Percentiles rank a stretch among this genome's conserved stretches.
These are phyloP conservation scores for Neocallimastix lanati DNA, from an alignment of 192 early-diverging fungal species.

Conservation along the genomic window DNA sequence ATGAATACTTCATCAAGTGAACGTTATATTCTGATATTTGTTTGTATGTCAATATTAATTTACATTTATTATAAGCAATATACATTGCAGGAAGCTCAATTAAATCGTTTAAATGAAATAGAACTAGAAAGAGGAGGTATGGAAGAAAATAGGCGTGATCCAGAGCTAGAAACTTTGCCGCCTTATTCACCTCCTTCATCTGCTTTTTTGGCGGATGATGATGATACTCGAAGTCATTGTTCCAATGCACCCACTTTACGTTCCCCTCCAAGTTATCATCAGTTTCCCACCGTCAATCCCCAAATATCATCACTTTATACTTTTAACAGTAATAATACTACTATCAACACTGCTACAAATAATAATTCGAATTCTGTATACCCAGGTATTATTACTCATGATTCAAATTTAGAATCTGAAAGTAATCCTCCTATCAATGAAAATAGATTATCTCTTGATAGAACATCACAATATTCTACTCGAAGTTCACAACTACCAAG, in stretches of 20 bases:
- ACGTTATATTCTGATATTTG: neutral
- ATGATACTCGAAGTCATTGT: neutral
- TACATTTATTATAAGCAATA: neutral
- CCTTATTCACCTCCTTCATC: neutral
- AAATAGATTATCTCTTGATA: neutral
- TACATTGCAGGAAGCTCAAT: neutral
- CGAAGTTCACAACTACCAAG: neutral
- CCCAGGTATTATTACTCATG: too few species aligned
- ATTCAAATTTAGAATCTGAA: too few species aligned
- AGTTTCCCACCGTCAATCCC: neutral
- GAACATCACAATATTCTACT: neutral
- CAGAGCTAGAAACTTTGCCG: neutral
- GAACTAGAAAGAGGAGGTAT: neutral
- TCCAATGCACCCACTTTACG: neutral
- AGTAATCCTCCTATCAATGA: too few species aligned
- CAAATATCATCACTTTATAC: too few species aligned
- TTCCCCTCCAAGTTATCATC: neutral
- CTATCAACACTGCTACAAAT: too few species aligned
- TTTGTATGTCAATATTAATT: neutral
- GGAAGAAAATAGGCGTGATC: neutral
- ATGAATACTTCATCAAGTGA: too few species aligned
- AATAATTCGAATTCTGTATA: too few species aligned
- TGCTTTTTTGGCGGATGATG: neutral
- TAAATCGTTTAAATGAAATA: neutral
- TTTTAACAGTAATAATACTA: too few species aligned